Percentiles rank a stretch among this genome's conserved stretches.
Evolutionary conservation across 352 stramenopile genomes (phyloP).

Genomic region (Phytophthora podocarpi): DNA sequence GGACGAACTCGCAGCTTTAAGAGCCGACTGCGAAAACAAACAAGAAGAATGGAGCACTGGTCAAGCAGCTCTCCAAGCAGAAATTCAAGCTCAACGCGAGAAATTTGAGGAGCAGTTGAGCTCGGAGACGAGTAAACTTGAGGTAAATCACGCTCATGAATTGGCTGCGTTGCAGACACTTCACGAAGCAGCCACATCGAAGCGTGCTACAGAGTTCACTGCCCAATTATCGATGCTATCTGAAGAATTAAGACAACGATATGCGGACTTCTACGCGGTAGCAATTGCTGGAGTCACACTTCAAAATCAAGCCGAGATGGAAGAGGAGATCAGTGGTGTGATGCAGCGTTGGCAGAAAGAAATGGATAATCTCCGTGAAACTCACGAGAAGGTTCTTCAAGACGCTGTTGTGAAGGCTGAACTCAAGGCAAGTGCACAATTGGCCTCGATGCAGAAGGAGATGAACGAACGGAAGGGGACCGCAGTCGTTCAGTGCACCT

Average conservation of each 20-base stretch:
- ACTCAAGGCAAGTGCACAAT: conserved; percentile 34
- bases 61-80: conserved; percentile 2
- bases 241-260: conserved; percentile 25
- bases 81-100: conserved; percentile 18
- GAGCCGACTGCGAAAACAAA: conserved; percentile 15
- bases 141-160: background rate
- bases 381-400: conserved; percentile 43
- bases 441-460: conserved; percentile 59
- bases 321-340: conserved; percentile 33
- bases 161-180: conserved; percentile 1
- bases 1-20: conserved; percentile 22
- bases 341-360: conserved; percentile 44
- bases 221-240: conserved; percentile 10
- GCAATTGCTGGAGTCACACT: background rate
- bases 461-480: conserved; percentile 65
- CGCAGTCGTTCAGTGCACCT: conserved; percentile 65
- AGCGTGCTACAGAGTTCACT: conserved; percentile 1
- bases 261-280: conserved; percentile 1
- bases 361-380: conserved; percentile 28
- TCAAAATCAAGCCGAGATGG: conserved; percentile 28
- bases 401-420: conserved; percentile 39
- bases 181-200: background rate
- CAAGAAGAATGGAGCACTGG: conserved; percentile 8
- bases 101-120: conserved; percentile 12
- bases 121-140: conserved; percentile 13